Evolutionary conservation across 2,329 filamentous ascomycete genomes (phyloP).

Genomic region (Lasiodiplodia sp.): DNA sequence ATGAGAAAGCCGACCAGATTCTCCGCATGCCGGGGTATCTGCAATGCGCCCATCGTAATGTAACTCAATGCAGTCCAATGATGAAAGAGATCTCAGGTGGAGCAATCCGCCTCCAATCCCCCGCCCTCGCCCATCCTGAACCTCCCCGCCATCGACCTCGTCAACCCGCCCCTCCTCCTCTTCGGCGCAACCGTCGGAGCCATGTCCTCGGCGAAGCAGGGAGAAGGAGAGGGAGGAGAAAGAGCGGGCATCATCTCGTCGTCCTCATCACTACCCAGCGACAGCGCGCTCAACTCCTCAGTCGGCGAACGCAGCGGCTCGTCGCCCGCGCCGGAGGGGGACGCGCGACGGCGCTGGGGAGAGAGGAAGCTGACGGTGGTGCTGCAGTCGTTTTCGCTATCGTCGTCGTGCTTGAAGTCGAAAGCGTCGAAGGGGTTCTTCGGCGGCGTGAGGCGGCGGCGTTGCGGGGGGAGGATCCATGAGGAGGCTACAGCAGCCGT

Average conservation of each 20-base stretch:
- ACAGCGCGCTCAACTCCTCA: neutral
- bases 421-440: neutral
- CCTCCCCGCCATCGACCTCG: neutral
- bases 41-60: no score
- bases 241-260: neutral
- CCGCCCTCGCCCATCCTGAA: neutral
- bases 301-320: slow-evolving; percentile 1
- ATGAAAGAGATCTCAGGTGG: neutral
- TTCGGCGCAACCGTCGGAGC: neutral
- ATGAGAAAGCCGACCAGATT: no score
- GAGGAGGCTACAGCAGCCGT: neutral
- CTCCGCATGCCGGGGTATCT: no score
- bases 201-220: neutral
- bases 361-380: neutral
- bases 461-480: neutral
- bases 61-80: neutral
- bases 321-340: neutral
- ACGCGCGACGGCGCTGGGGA: neutral
- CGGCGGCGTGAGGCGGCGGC: neutral
- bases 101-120: neutral
- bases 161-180: neutral
- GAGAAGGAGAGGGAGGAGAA: neutral
- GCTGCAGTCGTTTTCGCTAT: neutral
- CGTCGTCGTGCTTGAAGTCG: neutral
- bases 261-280: neutral